phyloP scores from a whole-genome alignment of 306 rosid species.

The Sindora glabra region DNA sequence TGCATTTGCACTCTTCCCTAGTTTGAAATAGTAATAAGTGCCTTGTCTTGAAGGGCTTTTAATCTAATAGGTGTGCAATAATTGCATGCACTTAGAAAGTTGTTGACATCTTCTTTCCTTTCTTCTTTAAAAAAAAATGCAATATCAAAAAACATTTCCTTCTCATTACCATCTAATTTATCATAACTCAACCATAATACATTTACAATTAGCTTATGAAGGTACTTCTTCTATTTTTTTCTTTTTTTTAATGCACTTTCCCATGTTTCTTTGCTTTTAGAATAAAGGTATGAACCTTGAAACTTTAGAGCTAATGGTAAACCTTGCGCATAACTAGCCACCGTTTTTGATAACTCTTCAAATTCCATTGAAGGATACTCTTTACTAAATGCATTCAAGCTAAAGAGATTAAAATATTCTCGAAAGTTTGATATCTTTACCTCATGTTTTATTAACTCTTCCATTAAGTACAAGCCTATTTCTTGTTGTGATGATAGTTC shows the following conservation, averaged over 20 bases:
- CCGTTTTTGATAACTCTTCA: neutral
- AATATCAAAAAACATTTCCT: conserved; percentile 11
- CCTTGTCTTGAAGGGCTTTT: conserved; percentile 1
- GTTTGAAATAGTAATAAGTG: neutral
- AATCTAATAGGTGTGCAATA: neutral
- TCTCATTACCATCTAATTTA: neutral
- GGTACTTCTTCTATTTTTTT: neutral
- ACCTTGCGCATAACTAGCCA: neutral
- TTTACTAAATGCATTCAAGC: conserved; percentile 2
- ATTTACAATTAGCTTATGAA: neutral
- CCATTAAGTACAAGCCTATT: neutral
- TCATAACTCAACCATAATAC: conserved; percentile 2
- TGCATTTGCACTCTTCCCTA: conserved; percentile 6
- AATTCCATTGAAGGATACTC: neutral
- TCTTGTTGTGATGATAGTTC: conserved; percentile 11
- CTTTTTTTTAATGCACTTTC: neutral
- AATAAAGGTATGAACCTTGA: neutral
- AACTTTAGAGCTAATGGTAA: conserved; percentile 12
- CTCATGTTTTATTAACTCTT: neutral
- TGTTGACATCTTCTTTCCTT: neutral
- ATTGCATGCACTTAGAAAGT: neutral
- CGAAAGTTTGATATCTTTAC: neutral
- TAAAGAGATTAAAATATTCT: neutral
- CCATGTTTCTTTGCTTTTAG: conserved; percentile 2
- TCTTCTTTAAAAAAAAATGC: conserved; percentile 19